These are phyloP conservation scores for Yamadazyma spencermartinsiae DNA, from an alignment of 1,139 yeast species.

Conservation along the genomic window DNA sequence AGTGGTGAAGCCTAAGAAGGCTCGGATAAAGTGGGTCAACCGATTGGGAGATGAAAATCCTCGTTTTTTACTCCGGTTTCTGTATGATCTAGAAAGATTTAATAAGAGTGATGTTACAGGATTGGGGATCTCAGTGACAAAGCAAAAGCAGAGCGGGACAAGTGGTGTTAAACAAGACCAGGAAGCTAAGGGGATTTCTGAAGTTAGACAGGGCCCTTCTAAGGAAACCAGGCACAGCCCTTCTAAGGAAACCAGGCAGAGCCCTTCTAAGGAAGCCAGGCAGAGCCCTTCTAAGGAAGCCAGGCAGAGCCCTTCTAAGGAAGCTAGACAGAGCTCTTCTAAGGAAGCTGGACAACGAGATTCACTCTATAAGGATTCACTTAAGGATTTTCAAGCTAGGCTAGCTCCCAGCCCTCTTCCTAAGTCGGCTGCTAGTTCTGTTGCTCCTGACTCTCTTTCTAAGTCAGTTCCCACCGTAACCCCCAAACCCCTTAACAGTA, in stretches of 20 bases:
- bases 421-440: too few species aligned
- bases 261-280: too few species aligned
- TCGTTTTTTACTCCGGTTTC: constrained; percentile 12
- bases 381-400: too few species aligned
- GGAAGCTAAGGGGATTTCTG: neutral
- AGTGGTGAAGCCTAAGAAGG: constrained; percentile 5
- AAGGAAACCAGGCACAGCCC: constrained; percentile 3
- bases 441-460: too few species aligned
- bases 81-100: constrained; percentile 6
- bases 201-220: neutral
- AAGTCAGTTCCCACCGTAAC: too few species aligned
- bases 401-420: too few species aligned
- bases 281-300: too few species aligned
- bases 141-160: neutral
- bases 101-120: constrained; percentile 17
- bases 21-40: constrained; percentile 34
- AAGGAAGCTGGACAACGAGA: too few species aligned
- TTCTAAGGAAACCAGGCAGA: neutral
- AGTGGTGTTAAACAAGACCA: neutral
- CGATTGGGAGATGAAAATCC: constrained; percentile 22
- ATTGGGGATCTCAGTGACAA: constrained; percentile 21
- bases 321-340: too few species aligned
- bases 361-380: too few species aligned
- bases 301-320: too few species aligned
- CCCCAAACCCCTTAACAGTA: neutral